phyloP scores from a whole-genome alignment of 805 yeast species.

The Myxozyma mucilagina region DNA sequence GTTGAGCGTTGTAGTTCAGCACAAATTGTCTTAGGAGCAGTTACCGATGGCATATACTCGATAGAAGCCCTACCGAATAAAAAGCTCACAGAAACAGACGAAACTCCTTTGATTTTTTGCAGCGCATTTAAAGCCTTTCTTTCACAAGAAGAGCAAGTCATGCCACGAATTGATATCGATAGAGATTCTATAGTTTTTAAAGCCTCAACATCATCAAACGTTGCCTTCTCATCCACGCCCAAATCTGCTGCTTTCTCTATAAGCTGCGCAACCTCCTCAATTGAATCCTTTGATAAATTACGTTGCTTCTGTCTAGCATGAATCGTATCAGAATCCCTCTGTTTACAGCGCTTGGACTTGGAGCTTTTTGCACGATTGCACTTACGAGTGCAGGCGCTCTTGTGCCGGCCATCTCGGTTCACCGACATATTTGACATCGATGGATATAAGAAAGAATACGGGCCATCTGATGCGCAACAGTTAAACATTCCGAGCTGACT shows the following conservation, averaged over 20 bases:
- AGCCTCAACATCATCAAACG: constrained; percentile 13
- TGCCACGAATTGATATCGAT: constrained; percentile 17
- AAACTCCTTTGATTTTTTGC: constrained; percentile 2
- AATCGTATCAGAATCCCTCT: not conserved
- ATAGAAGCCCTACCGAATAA: constrained; percentile 9
- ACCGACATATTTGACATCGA: not conserved
- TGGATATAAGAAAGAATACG: constrained; percentile 6
- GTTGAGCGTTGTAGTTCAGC: constrained; percentile 16
- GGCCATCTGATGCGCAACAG: constrained; percentile 14
- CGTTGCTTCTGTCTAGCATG: not conserved
- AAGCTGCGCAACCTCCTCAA: not conserved
- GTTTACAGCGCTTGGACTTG: not conserved
- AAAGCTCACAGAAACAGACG: constrained; percentile 7
- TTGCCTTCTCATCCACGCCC: not conserved
- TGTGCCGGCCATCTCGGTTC: not conserved
- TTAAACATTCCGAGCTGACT: constrained; percentile 2
- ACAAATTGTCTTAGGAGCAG: constrained; percentile 6
- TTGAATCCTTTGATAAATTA: too few species aligned
- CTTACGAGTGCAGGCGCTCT: not conserved
- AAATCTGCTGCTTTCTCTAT: not conserved
- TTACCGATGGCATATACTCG: constrained; percentile 6
- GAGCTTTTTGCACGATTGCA: not conserved
- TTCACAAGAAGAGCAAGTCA: constrained; percentile 27
- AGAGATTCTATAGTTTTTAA: not conserved
- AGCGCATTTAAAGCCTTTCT: constrained; percentile 9